Evolutionary conservation across 352 stramenopile genomes (phyloP), one percentile per base, ranked within the genome.

Genomic region (Globisporangium viniferum): DNA sequence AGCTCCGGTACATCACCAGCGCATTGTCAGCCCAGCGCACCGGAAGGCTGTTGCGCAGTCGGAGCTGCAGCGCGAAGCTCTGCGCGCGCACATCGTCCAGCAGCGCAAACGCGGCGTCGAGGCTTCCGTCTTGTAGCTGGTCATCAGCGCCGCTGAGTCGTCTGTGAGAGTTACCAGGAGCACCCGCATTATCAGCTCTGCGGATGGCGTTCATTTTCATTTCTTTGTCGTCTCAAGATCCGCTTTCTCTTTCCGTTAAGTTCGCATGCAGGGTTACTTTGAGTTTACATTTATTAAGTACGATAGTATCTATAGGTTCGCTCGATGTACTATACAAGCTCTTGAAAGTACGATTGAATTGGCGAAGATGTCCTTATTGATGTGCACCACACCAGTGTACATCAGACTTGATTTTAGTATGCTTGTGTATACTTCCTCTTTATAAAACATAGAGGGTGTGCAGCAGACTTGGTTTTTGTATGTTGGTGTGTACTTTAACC

Each of bases 71-170:
- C 57, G 72, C 81, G 14, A 81, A 78, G 61, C 78, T 81, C 24
- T 68, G 79, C 14, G 82, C 79, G 15, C 64, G 76, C 51, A 79
- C 81, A 35, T 89, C 82, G 57, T 77, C 73, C 60, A 92, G 65
- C 59, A 91, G 73, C 15, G 82, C 82, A 58, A 89, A 90, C 57
- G 80, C 62, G 1, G 74, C 77, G 24, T 92, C 81, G 3, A 90
- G 73, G 4, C 29, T 60, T 12, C 20, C 29, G 3, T 41, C 39
- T 1, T 31, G 12, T 2, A 14, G 7, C 5, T 29, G 27, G 39
- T 8, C 14, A 9, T 15, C 18, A 20, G 14, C 59, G 24, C 27
- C 24, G 7, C 15, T 24, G 12, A 18, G 31, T 7, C 20, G 31
- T 22, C 15, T 44, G n/a, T 3, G n/a, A 1, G 36, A 8, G 31